Conservation (phyloP, 2,329 filamentous ascomycete species). For the Ceratocystis albifundus region DNA sequence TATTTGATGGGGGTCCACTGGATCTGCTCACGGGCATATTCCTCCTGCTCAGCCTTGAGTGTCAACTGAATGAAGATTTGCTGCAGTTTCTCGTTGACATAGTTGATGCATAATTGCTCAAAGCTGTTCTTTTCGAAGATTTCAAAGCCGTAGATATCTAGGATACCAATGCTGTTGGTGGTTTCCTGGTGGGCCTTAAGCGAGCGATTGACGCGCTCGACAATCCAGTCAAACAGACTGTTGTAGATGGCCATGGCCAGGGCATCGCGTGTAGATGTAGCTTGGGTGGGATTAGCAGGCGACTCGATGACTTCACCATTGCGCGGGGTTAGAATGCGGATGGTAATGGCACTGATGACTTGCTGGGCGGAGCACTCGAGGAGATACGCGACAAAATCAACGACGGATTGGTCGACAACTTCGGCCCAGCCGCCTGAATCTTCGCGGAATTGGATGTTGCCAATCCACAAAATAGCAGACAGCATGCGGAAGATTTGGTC, state of each 20-base stretch:
- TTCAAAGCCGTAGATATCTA: constrained; percentile 98
- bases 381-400: constrained; percentile 89
- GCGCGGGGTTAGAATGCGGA: constrained; percentile 65
- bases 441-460: constrained; percentile 84
- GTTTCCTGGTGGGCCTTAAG: constrained; percentile 65
- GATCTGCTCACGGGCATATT: constrained; percentile 91
- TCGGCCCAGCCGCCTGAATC: constrained; percentile 81
- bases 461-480: constrained; percentile 81
- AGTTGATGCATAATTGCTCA: constrained; percentile 98
- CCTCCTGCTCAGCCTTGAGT: constrained; percentile 91
- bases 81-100: constrained; percentile 97
- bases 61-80: constrained; percentile 99
- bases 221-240: constrained; percentile 98
- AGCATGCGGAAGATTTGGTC: constrained; percentile 96
- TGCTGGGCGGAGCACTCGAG: constrained; percentile 73
- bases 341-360: constrained; percentile 77
- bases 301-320: constrained; percentile 57
- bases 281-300: constrained; percentile 79
- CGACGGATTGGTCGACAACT: constrained; percentile 77
- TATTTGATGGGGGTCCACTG: constrained; percentile 99
- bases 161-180: constrained; percentile 80
- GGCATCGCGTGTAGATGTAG: constrained; percentile 75
- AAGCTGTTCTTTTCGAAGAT: constrained; percentile 99
- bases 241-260: constrained; percentile 92
- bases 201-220: constrained; percentile 79